Conservation (phyloP, 805 yeast genomes). For the Candida easanensis region DNA sequence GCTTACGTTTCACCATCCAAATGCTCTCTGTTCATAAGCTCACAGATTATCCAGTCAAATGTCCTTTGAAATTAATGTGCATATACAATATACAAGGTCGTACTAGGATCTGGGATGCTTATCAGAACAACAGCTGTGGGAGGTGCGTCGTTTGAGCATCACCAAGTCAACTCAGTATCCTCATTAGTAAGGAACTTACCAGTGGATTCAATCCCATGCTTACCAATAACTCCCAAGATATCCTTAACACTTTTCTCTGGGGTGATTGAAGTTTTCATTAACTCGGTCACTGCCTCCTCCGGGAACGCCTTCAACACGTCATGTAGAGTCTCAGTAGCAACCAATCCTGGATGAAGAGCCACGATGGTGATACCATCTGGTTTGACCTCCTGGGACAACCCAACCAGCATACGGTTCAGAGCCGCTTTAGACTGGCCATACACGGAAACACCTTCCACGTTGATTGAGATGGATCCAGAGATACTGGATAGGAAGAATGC, state of each 20-base stretch:
- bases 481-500: conserved; percentile 28
- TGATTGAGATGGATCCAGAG: conserved; percentile 25
- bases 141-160: not conserved
- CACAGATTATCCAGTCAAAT: no score
- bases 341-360: conserved; percentile 38
- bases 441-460: conserved; percentile 32
- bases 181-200: conserved; percentile 1
- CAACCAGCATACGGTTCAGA: conserved; percentile 11
- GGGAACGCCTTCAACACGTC: not conserved
- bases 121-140: no score
- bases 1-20: no score
- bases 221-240: not conserved
- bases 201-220: not conserved
- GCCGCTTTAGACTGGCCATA: not conserved
- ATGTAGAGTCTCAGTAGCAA: conserved; percentile 28
- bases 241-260: not conserved
- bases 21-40: no score
- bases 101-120: no score
- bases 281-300: not conserved
- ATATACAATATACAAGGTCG: no score
- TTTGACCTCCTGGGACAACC: conserved; percentile 27
- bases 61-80: no score
- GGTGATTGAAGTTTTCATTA: not conserved
- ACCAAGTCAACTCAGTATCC: not conserved
- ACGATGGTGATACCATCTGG: conserved; percentile 28